A percentile compares a stretch with the other conserved stretches of the same genome.
These are phyloP conservation scores for Xerocomellus chrysenteron DNA, from an alignment of 768 basidiomycete genomes.

Conservation along the genomic window DNA sequence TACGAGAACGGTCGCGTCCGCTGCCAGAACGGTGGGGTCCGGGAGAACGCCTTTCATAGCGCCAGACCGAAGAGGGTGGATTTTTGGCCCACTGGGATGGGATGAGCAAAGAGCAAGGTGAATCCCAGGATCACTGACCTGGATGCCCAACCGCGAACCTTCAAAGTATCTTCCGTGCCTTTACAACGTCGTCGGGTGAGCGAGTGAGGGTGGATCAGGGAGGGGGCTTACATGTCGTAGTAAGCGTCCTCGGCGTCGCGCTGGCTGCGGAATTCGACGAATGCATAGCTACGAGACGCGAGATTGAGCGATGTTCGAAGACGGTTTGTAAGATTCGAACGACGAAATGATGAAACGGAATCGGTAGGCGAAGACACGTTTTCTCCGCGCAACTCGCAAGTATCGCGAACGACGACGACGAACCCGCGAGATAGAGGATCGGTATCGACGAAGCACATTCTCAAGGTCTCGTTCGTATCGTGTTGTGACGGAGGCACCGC, in stretches of 20 bases:
- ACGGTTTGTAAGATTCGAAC: conserved; percentile 36
- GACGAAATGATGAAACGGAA: conserved; percentile 30
- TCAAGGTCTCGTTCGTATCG: conserved; percentile 29
- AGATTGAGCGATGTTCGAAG: conserved; percentile 57
- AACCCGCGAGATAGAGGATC: conserved; percentile 31
- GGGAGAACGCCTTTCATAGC: conserved; percentile 60
- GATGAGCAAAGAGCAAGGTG: not conserved
- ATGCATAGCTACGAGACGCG: conserved; percentile 73
- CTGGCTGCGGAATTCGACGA: conserved; percentile 77
- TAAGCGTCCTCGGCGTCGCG: conserved; percentile 84
- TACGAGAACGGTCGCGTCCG: conserved; percentile 51
- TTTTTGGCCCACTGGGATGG: conserved; percentile 75
- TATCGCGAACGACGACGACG: conserved; percentile 30
- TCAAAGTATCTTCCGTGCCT: conserved; percentile 81
- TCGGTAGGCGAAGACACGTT: conserved; percentile 28
- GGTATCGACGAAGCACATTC: conserved; percentile 28
- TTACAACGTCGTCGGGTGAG: conserved; percentile 10
- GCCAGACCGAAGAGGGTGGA: conserved; percentile 82
- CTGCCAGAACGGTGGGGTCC: conserved; percentile 38
- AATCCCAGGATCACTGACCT: conserved; percentile 41
- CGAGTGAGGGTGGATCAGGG: not conserved
- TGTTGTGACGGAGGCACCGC: conserved; percentile 23
- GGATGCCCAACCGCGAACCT: conserved; percentile 71
- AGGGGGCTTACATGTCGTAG: conserved; percentile 67
- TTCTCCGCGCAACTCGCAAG: conserved; percentile 27